phyloP scores from a whole-genome alignment of 768 basidiomycete genomes.

The Jaapia argillacea region DNA sequence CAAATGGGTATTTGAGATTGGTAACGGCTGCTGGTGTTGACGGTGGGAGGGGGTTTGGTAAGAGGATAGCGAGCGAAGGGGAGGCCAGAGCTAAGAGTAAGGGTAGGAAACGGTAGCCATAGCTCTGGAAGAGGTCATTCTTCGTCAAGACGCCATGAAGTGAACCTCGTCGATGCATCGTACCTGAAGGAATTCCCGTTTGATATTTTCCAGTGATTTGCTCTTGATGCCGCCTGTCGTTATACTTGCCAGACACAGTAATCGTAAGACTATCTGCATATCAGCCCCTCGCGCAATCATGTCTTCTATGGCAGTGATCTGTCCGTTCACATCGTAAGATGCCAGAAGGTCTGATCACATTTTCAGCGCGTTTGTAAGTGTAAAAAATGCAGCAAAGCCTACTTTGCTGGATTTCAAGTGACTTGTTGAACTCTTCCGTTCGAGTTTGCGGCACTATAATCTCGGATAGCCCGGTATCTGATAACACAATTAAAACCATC shows the following conservation, averaged over 20 bases:
- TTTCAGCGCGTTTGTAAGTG: conserved; percentile 6
- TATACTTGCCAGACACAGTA: conserved; percentile 81
- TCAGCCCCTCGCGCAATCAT: conserved; percentile 83
- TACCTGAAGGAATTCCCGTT: conserved; percentile 85
- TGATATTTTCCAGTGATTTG: conserved; percentile 78
- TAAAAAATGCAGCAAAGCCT: conserved; percentile 14
- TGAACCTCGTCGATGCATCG: conserved; percentile 3
- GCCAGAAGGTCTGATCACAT: conserved; percentile 72
- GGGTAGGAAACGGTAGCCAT: conserved; percentile 67
- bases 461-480: conserved; percentile 95
- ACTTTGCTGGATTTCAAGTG: conserved; percentile 96
- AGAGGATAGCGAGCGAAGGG: conserved; percentile 56
- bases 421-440: conserved; percentile 84
- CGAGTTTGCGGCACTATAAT: conserved; percentile 76
- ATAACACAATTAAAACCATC: not conserved
- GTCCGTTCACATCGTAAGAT: conserved; percentile 74
- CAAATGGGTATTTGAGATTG: conserved; percentile 59
- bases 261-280: conserved; percentile 64
- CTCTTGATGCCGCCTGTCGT: conserved; percentile 80
- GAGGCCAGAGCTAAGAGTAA: conserved; percentile 54
- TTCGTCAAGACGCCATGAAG: conserved; percentile 13
- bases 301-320: conserved; percentile 84
- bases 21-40: conserved; percentile 29
- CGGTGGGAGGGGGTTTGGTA: conserved; percentile 59
- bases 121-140: conserved; percentile 38